Evolutionary conservation across 495 filamentous ascomycete species (phyloP), one percentile per base, ranked within the genome.

Genomic region (Daldinia bambusicola): DNA sequence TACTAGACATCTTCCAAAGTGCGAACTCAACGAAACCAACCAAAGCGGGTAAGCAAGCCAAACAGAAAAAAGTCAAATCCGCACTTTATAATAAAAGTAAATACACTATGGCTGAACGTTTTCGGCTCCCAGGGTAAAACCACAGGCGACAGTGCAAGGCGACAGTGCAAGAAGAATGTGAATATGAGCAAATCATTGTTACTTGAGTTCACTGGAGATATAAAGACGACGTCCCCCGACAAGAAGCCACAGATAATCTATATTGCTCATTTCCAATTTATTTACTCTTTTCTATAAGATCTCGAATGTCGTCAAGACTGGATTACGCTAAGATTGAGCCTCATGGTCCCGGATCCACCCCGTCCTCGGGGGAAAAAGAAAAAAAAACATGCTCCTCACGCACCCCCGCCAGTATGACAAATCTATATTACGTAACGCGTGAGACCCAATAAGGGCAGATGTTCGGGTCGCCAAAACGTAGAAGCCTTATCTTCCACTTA

Each of bases 401-500:
- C 41, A 2, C n/a, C 43, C 43, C 43, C 43, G 43, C 43, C 43
- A 48, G 43, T 48, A 48, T 48, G 43, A 48, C 43, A 48, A 48
- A 48, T 48, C 18, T 22, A 8, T 6, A 48, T 48, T 48, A 48
- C 43, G 43, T 48, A 48, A 48, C 20, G 8, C 2, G 8, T 48
- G 18, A 12, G 12, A 48, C 43, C 43, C 18, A 48, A 48, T 48
- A 48, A 48, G 43, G 43, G 43, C 43, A 48, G 18, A 48, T 4
- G 9, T 18, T 22, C 43, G 9, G 43, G 43, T 48, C 20, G 43
- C 16, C 8, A 48, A 48, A 48, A 16, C 18, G 26, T 4, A 22
- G 20, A 48, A 48, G 43, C 43, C 43, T 48, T 48, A 48, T 48
- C 43, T 48, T 48, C 43, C 20, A 48, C 43, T 48, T 48, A 20